Conservation (phyloP, 306 rosid genomes). For the Gleditsia sinensis region DNA sequence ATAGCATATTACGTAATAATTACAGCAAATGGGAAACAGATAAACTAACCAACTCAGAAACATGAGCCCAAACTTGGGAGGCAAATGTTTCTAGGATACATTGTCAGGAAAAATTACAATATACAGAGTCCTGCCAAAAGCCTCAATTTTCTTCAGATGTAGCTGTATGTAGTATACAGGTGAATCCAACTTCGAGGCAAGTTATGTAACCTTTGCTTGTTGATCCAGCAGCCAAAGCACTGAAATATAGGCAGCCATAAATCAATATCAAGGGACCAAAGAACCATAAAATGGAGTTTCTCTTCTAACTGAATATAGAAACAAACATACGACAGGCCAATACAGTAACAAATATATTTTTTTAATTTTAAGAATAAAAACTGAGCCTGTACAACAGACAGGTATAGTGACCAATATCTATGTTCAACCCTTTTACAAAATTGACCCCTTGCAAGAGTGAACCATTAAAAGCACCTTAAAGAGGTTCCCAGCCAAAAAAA, state of each 20-base stretch:
- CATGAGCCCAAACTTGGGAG: slow-evolving; percentile 80
- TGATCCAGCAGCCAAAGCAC: slow-evolving; percentile 52
- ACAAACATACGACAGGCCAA: slow-evolving; percentile 13
- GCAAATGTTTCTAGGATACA: slow-evolving; percentile 84
- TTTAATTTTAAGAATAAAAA: background rate
- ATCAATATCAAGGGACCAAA: slow-evolving; percentile 29
- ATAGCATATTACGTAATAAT: slow-evolving; percentile 45
- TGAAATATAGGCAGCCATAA: slow-evolving; percentile 41
- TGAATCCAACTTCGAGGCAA: slow-evolving; percentile 49
- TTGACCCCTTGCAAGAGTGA: background rate
- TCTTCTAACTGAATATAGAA: slow-evolving; percentile 2
- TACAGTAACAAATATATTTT: slow-evolving; percentile 5
- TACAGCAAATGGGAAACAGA: slow-evolving; percentile 75
- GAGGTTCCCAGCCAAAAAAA: too few species aligned
- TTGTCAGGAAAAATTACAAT: slow-evolving; percentile 96
- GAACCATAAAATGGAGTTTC: background rate
- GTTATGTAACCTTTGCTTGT: slow-evolving; percentile 37
- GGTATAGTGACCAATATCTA: slow-evolving; percentile 7
- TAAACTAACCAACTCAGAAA: slow-evolving; percentile 98
- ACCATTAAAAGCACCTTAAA: background rate
- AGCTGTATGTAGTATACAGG: slow-evolving; percentile 60
- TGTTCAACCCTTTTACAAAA: background rate
- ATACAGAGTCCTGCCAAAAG: slow-evolving; percentile 93
- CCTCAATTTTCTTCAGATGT: slow-evolving; percentile 70
- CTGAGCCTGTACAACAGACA: background rate